Percentiles rank a stretch among this genome's conserved stretches.
phyloP scores from a whole-genome alignment of 441 rosid species.

The Viola pubescens region DNA sequence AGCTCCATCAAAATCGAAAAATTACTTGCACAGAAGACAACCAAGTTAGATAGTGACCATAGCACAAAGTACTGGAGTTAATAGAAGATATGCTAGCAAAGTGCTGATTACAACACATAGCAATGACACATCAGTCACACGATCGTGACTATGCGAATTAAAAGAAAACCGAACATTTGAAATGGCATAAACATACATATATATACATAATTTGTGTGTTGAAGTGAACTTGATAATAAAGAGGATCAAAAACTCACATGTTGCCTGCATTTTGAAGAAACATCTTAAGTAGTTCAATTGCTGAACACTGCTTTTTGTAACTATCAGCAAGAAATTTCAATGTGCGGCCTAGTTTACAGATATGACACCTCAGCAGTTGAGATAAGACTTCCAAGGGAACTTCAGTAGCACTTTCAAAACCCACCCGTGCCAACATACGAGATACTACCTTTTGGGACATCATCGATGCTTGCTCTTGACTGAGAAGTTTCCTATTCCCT shows the following conservation, averaged over 20 bases:
- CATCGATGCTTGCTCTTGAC: slow-evolving; percentile 67
- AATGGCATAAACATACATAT: slow-evolving; percentile 2
- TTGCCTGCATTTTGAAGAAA: slow-evolving; percentile 64
- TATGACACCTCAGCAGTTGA: slow-evolving; percentile 58
- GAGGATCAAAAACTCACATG: slow-evolving; percentile 36
- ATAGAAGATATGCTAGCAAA: not conserved
- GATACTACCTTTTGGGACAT: slow-evolving; percentile 59
- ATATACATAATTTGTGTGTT: not conserved
- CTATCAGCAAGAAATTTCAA: slow-evolving; percentile 71
- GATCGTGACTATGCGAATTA: not conserved
- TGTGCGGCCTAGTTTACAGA: slow-evolving; percentile 56
- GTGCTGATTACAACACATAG: not conserved
- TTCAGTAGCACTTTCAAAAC: slow-evolving; percentile 73
- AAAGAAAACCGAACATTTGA: not conserved
- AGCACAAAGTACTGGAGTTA: not conserved
- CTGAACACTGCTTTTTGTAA: slow-evolving; percentile 79
- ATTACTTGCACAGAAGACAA: slow-evolving; percentile 32
- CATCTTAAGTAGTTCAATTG: slow-evolving; percentile 73
- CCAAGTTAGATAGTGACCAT: slow-evolving; percentile 10
- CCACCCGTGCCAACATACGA: slow-evolving; percentile 43
- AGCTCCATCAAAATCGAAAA: slow-evolving; percentile 60
- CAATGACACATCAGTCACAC: too few species aligned
- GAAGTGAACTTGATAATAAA: not conserved
- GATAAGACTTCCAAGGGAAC: slow-evolving; percentile 75
- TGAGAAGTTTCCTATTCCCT: slow-evolving; percentile 35